Conservation (phyloP, 2,329 filamentous ascomycete species). For the Paraphoma sp. region DNA sequence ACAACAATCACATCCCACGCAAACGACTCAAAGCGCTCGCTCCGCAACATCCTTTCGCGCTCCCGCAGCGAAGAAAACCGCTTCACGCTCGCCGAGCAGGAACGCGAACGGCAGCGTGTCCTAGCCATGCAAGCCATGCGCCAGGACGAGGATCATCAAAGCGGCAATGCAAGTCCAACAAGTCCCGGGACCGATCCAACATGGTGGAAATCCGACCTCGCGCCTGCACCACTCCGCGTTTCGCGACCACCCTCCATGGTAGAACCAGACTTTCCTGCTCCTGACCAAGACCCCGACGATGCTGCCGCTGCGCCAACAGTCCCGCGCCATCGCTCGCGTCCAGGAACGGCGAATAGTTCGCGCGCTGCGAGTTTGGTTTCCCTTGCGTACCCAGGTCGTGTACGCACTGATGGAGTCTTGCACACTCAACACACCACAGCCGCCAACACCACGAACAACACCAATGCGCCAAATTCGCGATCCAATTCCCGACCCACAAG, state of each 20-base stretch:
- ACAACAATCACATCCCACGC: slow-evolving; percentile 1
- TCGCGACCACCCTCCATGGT: background rate
- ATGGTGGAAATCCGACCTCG: slow-evolving; percentile 5
- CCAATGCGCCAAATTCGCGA: too few relatives aligned
- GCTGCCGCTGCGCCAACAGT: too few relatives aligned
- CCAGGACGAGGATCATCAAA: background rate
- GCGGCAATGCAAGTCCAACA: background rate
- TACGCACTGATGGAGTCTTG: background rate
- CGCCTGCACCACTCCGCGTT: slow-evolving; percentile 4
- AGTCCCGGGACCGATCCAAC: slow-evolving; percentile 5
- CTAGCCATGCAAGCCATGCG: background rate
- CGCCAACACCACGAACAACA: background rate
- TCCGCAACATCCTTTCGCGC: background rate
- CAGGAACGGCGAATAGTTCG: background rate
- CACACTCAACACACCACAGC: too few relatives aligned
- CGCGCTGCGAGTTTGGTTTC: background rate
- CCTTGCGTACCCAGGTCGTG: background rate
- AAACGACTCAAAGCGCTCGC: background rate
- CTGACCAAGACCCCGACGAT: background rate
- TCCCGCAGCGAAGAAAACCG: background rate
- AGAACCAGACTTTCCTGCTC: background rate
- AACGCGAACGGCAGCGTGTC: background rate
- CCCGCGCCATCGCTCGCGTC: background rate
- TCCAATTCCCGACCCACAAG: too few relatives aligned
- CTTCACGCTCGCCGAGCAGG: background rate